Conservation (phyloP, 257 asterid genomes). For the Solanum etuberosum region DNA sequence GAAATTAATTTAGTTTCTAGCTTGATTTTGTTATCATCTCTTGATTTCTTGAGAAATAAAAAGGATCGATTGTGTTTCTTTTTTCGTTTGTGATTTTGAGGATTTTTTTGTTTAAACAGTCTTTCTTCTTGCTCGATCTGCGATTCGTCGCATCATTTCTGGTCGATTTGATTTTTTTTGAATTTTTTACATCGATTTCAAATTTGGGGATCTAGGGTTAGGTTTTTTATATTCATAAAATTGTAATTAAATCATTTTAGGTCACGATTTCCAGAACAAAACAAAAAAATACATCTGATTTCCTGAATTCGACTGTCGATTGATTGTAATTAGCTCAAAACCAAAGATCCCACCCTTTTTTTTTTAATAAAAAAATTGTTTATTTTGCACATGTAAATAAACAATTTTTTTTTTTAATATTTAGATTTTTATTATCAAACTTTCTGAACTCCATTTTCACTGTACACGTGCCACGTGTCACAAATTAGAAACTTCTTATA, state of each 20-base stretch:
- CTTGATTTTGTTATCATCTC: background rate
- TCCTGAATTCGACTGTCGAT: background rate
- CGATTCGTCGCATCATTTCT: background rate
- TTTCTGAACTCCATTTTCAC: background rate
- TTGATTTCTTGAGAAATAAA: background rate
- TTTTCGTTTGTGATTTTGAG: background rate
- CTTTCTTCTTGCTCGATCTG: background rate
- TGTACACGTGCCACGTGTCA: background rate
- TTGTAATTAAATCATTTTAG: background rate
- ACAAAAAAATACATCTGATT: background rate
- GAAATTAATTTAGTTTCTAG: background rate
- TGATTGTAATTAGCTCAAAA: background rate
- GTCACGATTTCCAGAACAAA: background rate
- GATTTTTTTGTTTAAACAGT: background rate
- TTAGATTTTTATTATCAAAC: background rate
- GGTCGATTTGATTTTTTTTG: background rate
- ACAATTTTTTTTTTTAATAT: background rate
- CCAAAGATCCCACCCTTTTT: background rate
- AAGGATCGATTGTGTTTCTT: background rate
- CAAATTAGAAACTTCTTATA: background rate
- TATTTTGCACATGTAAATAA: background rate
- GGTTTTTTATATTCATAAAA: background rate
- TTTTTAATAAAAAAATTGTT: background rate
- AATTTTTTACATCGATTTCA: background rate
- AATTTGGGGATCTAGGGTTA: slow-evolving; percentile 11